These are phyloP conservation scores for Calonectria leucothoes DNA, from an alignment of 2,329 filamentous ascomycete genomes.

Conservation along the genomic window DNA sequence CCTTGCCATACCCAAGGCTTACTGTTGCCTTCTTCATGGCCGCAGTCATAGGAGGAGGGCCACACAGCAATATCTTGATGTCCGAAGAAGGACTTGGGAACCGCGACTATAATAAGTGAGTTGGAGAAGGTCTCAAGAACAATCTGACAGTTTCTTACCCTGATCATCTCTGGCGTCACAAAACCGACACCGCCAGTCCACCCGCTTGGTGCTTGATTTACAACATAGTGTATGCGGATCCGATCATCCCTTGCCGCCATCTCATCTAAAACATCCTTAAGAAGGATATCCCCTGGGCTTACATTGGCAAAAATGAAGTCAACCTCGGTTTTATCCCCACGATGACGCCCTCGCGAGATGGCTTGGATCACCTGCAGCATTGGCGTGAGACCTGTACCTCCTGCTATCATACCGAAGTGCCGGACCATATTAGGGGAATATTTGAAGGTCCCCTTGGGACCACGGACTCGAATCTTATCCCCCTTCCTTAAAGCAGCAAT, in stretches of 20 bases:
- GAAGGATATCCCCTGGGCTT: slow-evolving; percentile 87
- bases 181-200: slow-evolving; percentile 95
- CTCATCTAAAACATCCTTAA: slow-evolving; percentile 88
- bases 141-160: slow-evolving; percentile 60
- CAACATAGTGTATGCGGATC: slow-evolving; percentile 90
- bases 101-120: slow-evolving; percentile 64
- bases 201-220: slow-evolving; percentile 90
- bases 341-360: slow-evolving; percentile 80
- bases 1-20: slow-evolving; percentile 88
- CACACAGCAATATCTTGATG: slow-evolving; percentile 92
- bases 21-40: slow-evolving; percentile 96
- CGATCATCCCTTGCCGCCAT: slow-evolving; percentile 79
- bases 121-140: background rate
- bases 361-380: slow-evolving; percentile 96
- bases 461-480: slow-evolving; percentile 86
- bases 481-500: slow-evolving; percentile 84
- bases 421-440: slow-evolving; percentile 96
- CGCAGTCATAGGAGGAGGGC: slow-evolving; percentile 93
- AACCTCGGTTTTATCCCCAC: slow-evolving; percentile 85
- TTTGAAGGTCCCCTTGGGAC: slow-evolving; percentile 95
- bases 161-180: slow-evolving; percentile 93
- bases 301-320: slow-evolving; percentile 97
- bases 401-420: slow-evolving; percentile 96
- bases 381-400: slow-evolving; percentile 96
- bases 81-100: slow-evolving; percentile 84